A percentile compares a stretch with the other conserved stretches of the same genome.
These are phyloP conservation scores for Candida coleopterorum DNA, from an alignment of 805 yeast genomes.

Conservation along the genomic window DNA sequence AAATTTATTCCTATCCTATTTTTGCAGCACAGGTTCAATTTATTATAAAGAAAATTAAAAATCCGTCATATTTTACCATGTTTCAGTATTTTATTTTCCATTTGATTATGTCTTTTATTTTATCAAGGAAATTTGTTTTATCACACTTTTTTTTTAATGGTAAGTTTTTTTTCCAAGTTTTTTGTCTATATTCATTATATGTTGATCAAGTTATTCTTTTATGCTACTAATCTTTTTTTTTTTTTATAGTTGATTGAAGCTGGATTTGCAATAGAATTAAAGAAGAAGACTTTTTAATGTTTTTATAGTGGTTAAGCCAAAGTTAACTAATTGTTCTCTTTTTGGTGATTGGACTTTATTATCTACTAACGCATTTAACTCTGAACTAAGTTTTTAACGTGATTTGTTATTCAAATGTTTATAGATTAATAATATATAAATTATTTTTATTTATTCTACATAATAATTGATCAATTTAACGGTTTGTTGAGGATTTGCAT, in stretches of 20 bases:
- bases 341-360: background rate
- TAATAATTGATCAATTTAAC: constrained; percentile 29
- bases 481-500: constrained; percentile 49
- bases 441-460: constrained; percentile 4
- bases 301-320: background rate
- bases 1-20: background rate
- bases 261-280: background rate
- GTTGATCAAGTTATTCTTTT: too few relatives aligned
- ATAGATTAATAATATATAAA: too few relatives aligned
- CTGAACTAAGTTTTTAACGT: constrained; percentile 4
- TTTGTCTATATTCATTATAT: too few relatives aligned
- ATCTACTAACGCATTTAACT: constrained; percentile 2
- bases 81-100: background rate
- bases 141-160: background rate
- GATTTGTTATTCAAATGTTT: background rate
- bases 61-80: background rate
- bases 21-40: background rate
- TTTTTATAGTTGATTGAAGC: too few relatives aligned
- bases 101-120: background rate
- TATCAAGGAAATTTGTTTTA: background rate
- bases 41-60: background rate
- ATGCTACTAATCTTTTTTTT: too few relatives aligned
- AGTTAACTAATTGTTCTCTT: background rate
- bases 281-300: background rate
- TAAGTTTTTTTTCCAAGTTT: background rate